Percentiles rank a stretch among this genome's conserved stretches.
Evolutionary conservation across 2,329 filamentous ascomycete species (phyloP).

Genomic region (Fusarium tanahbumbuense): DNA sequence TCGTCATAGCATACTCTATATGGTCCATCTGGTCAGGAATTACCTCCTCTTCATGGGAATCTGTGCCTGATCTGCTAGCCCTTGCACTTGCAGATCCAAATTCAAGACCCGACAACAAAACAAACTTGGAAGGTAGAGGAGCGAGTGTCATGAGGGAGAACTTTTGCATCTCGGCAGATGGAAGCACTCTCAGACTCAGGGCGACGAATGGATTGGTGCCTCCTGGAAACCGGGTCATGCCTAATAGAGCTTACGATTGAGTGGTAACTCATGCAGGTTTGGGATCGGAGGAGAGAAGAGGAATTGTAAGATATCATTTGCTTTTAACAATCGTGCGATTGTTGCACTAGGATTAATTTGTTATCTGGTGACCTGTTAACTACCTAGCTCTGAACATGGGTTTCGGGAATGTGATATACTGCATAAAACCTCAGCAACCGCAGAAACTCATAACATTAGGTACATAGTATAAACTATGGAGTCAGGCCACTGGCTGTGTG

Average conservation of each 20-base stretch:
- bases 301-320: too few species aligned
- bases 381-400: background rate
- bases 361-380: too few species aligned
- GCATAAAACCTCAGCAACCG: background rate
- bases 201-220: background rate
- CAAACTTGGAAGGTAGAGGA: fast-evolving
- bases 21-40: slow-evolving; percentile 21
- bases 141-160: slow-evolving; percentile 5
- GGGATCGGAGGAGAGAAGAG: background rate
- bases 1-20: background rate
- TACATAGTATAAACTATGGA: too few species aligned
- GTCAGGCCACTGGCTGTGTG: fast-evolving
- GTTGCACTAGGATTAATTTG: too few species aligned
- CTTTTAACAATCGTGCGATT: too few species aligned
- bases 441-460: too few species aligned
- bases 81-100: slow-evolving; percentile 8
- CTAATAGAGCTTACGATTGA: slow-evolving; percentile 12
- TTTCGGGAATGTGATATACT: background rate
- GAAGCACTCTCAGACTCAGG: background rate
- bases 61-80: slow-evolving; percentile 14
- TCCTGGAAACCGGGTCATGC: slow-evolving; percentile 1
- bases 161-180: slow-evolving; percentile 10
- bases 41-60: slow-evolving; percentile 22
- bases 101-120: fast-evolving
- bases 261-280: too few species aligned